Percentiles rank a stretch among this genome's conserved stretches.
Evolutionary conservation across 2,329 filamentous ascomycete species (phyloP).

Genomic region (Claviceps fusiformis): DNA sequence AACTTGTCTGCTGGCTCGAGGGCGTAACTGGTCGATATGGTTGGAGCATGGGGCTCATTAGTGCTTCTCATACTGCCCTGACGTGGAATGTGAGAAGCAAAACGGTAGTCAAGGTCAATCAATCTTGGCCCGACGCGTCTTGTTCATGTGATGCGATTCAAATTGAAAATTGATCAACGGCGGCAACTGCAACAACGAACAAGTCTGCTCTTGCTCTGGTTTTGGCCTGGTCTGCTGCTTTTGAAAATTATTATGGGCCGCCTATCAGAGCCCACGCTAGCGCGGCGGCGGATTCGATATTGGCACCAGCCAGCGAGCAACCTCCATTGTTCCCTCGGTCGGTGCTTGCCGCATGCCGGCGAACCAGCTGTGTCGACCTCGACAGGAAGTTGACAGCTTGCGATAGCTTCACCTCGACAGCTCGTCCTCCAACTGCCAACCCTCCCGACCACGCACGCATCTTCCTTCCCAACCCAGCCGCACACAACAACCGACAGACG

Average conservation of each 20-base stretch:
- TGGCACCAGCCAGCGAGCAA: no score
- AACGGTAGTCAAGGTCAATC: background rate
- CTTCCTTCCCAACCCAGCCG: no score
- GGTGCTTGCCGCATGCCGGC: no score
- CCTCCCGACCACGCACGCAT: background rate
- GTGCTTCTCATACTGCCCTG: slow-evolving; percentile 7
- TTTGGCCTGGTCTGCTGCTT: background rate
- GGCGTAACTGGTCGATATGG: slow-evolving; percentile 9
- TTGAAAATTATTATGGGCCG: background rate
- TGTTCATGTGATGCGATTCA: no score
- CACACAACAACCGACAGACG: background rate
- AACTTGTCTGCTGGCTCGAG: slow-evolving; percentile 32
- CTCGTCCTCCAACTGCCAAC: background rate
- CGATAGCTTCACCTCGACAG: background rate
- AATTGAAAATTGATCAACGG: background rate
- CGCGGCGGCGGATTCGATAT: no score
- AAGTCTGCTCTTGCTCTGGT: no score
- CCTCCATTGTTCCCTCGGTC: no score
- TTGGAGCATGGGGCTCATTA: slow-evolving; percentile 6
- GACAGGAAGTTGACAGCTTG: background rate
- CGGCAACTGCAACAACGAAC: background rate
- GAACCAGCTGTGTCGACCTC: no score
- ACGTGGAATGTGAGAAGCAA: background rate
- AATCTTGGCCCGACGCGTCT: no score
- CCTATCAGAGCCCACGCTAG: background rate